Conservation (phyloP, 2,329 filamentous ascomycete species). For the Plenodomus lindquistii region DNA sequence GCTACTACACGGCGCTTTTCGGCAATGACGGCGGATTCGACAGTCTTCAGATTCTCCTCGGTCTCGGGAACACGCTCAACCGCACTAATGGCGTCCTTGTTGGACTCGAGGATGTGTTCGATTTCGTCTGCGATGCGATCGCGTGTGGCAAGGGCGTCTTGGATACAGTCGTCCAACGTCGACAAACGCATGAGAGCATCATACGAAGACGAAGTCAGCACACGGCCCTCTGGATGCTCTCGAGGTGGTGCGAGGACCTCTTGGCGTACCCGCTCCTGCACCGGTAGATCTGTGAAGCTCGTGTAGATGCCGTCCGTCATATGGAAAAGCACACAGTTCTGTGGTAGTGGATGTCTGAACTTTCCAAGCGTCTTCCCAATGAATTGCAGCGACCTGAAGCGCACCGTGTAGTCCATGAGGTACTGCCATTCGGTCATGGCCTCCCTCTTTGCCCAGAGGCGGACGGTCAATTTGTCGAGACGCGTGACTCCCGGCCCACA, state of each 20-base stretch:
- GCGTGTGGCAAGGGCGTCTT: constrained; percentile 81
- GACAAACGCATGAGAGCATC: constrained; percentile 85
- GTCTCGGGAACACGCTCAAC: constrained; percentile 49
- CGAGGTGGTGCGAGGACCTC: constrained; percentile 40
- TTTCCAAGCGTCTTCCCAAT: constrained; percentile 65
- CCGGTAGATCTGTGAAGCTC: constrained; percentile 67
- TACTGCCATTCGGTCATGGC: constrained; percentile 61
- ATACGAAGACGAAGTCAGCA: constrained; percentile 76
- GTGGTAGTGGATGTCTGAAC: constrained; percentile 73
- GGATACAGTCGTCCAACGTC: constrained; percentile 86
- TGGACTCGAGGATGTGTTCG: constrained; percentile 53
- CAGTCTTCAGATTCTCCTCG: constrained; percentile 49
- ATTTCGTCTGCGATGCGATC: constrained; percentile 78
- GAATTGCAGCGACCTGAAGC: constrained; percentile 75
- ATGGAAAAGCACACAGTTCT: constrained; percentile 83
- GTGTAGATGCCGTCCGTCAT: constrained; percentile 86
- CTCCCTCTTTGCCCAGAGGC: constrained; percentile 71
- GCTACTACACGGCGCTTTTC: constrained; percentile 69
- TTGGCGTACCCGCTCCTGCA: constrained; percentile 42
- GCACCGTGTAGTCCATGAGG: constrained; percentile 72
- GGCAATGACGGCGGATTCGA: constrained; percentile 58
- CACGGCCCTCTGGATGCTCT: constrained; percentile 49
- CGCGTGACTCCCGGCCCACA: constrained; percentile 68
- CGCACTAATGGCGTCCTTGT: constrained; percentile 42
- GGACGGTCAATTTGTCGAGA: constrained; percentile 66